These are phyloP conservation scores for Corymbia maculata DNA, from an alignment of 345 rosid species.

Conservation along the genomic window DNA sequence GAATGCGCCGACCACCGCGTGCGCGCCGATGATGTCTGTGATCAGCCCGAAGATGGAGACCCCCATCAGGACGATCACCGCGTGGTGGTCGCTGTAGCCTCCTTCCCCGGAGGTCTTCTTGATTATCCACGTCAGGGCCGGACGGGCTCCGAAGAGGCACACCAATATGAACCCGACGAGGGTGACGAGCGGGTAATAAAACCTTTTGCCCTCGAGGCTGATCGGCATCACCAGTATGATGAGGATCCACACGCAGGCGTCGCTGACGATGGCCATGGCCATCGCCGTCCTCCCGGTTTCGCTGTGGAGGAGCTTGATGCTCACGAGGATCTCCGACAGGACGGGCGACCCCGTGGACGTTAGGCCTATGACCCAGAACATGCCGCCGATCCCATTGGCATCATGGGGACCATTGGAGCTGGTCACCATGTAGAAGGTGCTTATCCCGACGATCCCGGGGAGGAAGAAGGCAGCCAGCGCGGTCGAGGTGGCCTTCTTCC, in stretches of 20 bases:
- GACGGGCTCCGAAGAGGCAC: slow-evolving; percentile 7
- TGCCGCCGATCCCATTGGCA: not conserved
- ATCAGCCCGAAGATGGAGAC: slow-evolving; percentile 19
- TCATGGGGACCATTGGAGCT: not conserved
- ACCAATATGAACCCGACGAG: not conserved
- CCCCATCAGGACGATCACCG: not conserved
- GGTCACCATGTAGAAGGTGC: not conserved
- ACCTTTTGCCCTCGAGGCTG: not conserved
- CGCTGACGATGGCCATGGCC: slow-evolving; percentile 1
- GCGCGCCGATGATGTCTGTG: slow-evolving; percentile 25
- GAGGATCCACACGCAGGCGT: slow-evolving; percentile 9
- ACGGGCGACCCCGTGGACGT: slow-evolving; percentile 14
- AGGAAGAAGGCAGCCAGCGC: slow-evolving; percentile 1
- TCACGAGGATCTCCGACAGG: slow-evolving; percentile 4
- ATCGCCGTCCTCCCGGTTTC: slow-evolving; percentile 13
- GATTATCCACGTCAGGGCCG: slow-evolving; percentile 5
- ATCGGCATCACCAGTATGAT: not conserved
- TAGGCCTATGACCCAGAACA: slow-evolving; percentile 1
- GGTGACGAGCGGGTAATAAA: not conserved
- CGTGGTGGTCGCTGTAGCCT: not conserved
- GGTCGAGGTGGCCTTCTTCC: not conserved
- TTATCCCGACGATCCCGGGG: slow-evolving; percentile 5
- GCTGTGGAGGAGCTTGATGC: slow-evolving; percentile 13
- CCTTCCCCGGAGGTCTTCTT: not conserved
- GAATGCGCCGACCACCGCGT: slow-evolving; percentile 36